phyloP scores from a whole-genome alignment of 1,139 yeast genomes.

The Scheffersomyces lignicola region DNA sequence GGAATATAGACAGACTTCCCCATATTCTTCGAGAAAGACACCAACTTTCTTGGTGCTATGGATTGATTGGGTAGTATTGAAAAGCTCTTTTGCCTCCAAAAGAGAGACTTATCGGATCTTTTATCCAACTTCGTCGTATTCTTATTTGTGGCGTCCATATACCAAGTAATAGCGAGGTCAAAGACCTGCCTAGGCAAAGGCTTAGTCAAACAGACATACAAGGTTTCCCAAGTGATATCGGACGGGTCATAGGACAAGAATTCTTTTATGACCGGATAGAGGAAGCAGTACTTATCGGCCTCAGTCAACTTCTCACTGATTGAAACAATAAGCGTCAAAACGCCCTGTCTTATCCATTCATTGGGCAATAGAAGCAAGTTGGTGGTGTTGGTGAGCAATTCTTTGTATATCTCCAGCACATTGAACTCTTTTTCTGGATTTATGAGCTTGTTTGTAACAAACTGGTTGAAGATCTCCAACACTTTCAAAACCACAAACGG shows the following conservation, averaged over 20 bases:
- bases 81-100: conserved; percentile 53
- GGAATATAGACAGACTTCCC: conserved; percentile 44
- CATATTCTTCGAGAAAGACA: conserved; percentile 30
- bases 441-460: conserved; percentile 33
- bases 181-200: conserved; percentile 70
- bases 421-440: conserved; percentile 42
- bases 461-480: conserved; percentile 55
- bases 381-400: conserved; percentile 30
- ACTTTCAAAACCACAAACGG: conserved; percentile 82
- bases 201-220: conserved; percentile 63
- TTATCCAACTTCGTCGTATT: too few species aligned
- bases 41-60: conserved; percentile 6
- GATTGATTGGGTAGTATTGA: conserved; percentile 11
- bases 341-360: conserved; percentile 77
- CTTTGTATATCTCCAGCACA: conserved; percentile 41
- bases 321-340: conserved; percentile 59
- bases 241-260: conserved; percentile 76
- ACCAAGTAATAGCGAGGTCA: conserved; percentile 72
- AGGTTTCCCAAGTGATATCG: conserved; percentile 60
- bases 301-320: conserved; percentile 62
- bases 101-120: conserved; percentile 67
- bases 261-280: conserved; percentile 79
- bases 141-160: conserved; percentile 45
- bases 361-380: conserved; percentile 74
- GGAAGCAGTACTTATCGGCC: conserved; percentile 80